Conservation (phyloP, 305 asterid species). For the Fraxinus floribunda region DNA sequence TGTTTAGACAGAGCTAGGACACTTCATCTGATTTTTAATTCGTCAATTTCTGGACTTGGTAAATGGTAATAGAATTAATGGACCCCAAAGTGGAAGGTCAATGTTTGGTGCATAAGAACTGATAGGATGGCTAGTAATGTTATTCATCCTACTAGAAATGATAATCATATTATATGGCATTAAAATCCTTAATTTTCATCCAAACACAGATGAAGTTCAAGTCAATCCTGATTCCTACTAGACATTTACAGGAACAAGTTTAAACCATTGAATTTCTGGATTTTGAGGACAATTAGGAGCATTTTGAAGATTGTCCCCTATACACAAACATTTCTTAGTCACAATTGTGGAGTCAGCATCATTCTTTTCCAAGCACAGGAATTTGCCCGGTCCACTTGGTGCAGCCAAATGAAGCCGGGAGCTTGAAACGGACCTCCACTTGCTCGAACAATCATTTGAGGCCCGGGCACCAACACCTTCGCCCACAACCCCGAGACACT, state of each 20-base stretch:
- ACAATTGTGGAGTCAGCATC: conserved; percentile 27
- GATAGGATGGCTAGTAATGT: background rate
- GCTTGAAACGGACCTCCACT: conserved; percentile 48
- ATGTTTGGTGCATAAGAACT: background rate
- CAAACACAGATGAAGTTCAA: background rate
- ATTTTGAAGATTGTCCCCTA: conserved; percentile 41
- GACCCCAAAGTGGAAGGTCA: background rate
- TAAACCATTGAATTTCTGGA: conserved; percentile 71
- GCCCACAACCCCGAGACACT: conserved; percentile 38
- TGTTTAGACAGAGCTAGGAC: no score
- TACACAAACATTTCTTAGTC: conserved; percentile 52
- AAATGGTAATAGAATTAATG: background rate
- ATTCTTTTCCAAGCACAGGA: conserved; percentile 58
- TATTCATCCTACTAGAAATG: background rate
- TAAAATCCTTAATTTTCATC: background rate
- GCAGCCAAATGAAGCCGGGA: conserved; percentile 53
- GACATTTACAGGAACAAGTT: conserved; percentile 42
- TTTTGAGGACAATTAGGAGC: conserved; percentile 39
- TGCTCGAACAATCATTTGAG: conserved; percentile 41
- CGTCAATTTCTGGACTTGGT: no score
- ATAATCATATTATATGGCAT: background rate
- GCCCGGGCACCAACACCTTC: conserved; percentile 31
- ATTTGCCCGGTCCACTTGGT: conserved; percentile 29
- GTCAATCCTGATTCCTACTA: background rate
- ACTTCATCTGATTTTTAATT: no score